A percentile compares a stretch with the other conserved stretches of the same genome.
phyloP scores from a whole-genome alignment of 345 rosid species.

The Eucalyptus marginata region DNA sequence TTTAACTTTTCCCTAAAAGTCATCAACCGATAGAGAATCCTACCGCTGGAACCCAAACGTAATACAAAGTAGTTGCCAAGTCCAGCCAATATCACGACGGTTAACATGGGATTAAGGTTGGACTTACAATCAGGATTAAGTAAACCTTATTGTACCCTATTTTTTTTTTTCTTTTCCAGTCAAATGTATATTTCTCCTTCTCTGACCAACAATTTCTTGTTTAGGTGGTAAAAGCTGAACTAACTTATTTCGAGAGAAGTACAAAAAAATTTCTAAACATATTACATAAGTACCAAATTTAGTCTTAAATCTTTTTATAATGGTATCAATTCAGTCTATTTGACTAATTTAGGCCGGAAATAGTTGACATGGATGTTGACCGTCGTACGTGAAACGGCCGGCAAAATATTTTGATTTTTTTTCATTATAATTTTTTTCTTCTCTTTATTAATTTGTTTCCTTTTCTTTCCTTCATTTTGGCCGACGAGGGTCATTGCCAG shows the following conservation, averaged over 20 bases:
- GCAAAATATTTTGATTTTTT: neutral
- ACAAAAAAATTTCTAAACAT: too few species aligned
- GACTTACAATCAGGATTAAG: neutral
- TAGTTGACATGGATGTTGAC: rapidly evolving
- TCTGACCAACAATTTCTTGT: neutral
- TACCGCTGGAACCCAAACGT: neutral
- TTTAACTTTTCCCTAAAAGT: neutral
- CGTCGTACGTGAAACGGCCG: rapidly evolving
- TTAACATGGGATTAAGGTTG: neutral
- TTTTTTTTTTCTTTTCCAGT: neutral
- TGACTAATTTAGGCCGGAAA: rapidly evolving
- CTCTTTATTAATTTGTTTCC: neutral
- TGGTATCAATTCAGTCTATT: too few species aligned
- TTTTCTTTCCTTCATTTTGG: neutral
- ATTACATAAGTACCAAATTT: too few species aligned
- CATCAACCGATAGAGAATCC: neutral
- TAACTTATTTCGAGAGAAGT: neutral
- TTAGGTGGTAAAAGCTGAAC: neutral
- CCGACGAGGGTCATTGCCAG: rapidly evolving
- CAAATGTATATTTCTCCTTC: neutral
- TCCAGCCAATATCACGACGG: neutral
- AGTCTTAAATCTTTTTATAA: too few species aligned
- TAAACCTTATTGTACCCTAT: neutral
- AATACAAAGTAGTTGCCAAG: neutral
- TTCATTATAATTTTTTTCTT: too few species aligned